A percentile compares a stretch with the other conserved stretches of the same genome.
phyloP scores from a whole-genome alignment of 2,329 filamentous ascomycete genomes.

The Penicillium sp. region DNA sequence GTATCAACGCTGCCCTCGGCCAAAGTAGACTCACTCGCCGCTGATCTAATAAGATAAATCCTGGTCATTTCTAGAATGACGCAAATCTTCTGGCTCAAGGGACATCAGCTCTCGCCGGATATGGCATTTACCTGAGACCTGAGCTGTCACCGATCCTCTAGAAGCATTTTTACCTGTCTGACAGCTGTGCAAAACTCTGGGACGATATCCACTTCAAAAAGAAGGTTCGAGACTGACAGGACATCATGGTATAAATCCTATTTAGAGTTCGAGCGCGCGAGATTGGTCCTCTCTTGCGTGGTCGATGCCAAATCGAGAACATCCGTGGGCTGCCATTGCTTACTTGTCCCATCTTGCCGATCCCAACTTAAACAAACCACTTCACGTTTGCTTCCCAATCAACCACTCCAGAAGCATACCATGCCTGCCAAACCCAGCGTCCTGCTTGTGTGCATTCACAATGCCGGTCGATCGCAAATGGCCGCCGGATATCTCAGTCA shows the following conservation, averaged over 20 bases:
- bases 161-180: not conserved
- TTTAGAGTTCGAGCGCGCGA: slow-evolving; percentile 3
- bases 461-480: slow-evolving; percentile 32
- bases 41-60: not conserved
- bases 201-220: slow-evolving; percentile 1
- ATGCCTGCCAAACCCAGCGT: slow-evolving; percentile 26
- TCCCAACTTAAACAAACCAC: slow-evolving; percentile 3
- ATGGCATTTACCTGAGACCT: not conserved
- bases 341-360: not conserved
- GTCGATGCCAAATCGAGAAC: not conserved
- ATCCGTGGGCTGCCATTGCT: not conserved
- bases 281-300: slow-evolving; percentile 1
- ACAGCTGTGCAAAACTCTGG: slow-evolving; percentile 3
- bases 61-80: not conserved
- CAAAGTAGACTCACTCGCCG: not conserved
- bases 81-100: too few relatives aligned
- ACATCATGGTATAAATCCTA: not conserved
- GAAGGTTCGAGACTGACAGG: slow-evolving; percentile 7
- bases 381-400: not conserved
- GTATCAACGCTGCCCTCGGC: not conserved
- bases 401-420: slow-evolving; percentile 6
- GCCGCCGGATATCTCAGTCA: slow-evolving; percentile 25
- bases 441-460: slow-evolving; percentile 32
- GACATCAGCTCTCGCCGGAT: not conserved
- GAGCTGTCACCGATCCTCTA: not conserved